Evolutionary conservation across 768 basidiomycete species (phyloP).

Genomic region (Ramaria sp.): DNA sequence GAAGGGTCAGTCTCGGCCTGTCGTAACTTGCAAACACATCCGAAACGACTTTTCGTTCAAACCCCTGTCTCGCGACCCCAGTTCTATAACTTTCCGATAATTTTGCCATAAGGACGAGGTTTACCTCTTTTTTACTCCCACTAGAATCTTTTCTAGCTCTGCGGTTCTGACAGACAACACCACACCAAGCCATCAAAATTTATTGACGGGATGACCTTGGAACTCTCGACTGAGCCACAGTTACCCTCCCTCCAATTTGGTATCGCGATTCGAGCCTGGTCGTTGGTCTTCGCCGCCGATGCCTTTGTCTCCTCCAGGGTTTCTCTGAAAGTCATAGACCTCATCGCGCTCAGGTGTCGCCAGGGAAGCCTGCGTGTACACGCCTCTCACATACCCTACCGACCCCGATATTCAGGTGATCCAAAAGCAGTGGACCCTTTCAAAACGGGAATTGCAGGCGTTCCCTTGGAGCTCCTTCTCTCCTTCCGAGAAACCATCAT

Average conservation of each 20-base stretch:
- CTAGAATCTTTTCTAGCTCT: not conserved
- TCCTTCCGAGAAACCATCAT: not conserved
- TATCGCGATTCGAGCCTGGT: not conserved
- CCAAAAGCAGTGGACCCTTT: not conserved
- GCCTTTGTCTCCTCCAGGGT: not conserved
- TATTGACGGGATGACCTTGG: not conserved
- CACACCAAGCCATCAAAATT: too few relatives aligned
- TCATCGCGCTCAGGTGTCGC: not conserved
- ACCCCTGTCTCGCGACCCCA: not conserved
- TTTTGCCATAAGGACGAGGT: not conserved
- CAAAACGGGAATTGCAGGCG: not conserved
- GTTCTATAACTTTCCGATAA: not conserved
- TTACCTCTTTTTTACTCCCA: not conserved
- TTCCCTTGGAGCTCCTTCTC: not conserved
- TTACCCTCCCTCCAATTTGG: not conserved
- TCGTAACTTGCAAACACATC: not conserved
- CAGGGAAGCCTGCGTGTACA: not conserved
- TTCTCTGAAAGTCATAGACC: not conserved
- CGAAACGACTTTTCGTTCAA: not conserved
- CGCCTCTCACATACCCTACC: not conserved
- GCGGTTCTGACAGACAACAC: too few relatives aligned
- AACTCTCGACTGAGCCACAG: not conserved
- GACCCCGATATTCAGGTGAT: not conserved
- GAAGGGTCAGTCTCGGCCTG: not conserved
- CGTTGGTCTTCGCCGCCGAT: not conserved